Evolutionary conservation across 345 rosid species (phyloP), one percentile per base, ranked within the genome.

Genomic region (Balakata baccata): DNA sequence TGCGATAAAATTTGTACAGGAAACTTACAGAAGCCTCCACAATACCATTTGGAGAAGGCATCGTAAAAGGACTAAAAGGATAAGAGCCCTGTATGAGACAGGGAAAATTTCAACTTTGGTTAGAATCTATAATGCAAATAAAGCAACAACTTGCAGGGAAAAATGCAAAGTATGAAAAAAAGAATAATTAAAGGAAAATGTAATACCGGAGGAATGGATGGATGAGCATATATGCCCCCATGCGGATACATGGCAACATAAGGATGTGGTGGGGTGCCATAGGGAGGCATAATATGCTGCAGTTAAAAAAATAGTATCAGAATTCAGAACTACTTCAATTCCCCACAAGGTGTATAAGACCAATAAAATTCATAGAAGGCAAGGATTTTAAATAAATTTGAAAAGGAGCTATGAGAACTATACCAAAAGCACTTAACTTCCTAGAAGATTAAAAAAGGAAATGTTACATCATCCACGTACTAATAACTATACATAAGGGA

Each of bases 211-310:
- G 99, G 94, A 5, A 95, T 85, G 65, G 98, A 88, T 66, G 99
- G 98, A 84, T 95, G 99, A 0, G 94, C 90, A 72, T 92, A 95
- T 82, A 95, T 87, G 70, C 98, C 98, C 74, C 98, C 96, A 72
- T 89, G 98, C 64, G 99, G 94, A 87, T 95, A 95, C 99, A 95
- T 92, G 66, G 98, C 91, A 81, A 95, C 98, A 53, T 95, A 95
- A 7, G 97, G 99, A 86, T 92, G 96, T 17, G 98, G 98, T 6
- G 98, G 94, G 29, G 99, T 92, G 68, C 97, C 99, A 77, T 95
- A 95, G 13, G 97, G 96, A 83, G 98, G 98, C 96, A 95, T 90
- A 75, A 92, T 86, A 87, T 87, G 99, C 99, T 94, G 90, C 83
- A 87, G 62, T 51, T 25, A 56, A 72, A 74, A 37, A 37, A 63